A percentile compares a stretch with the other conserved stretches of the same genome.
Conservation (phyloP, 1,284 basidiomycete genomes). For the Moniliophthora roreri region DNA sequence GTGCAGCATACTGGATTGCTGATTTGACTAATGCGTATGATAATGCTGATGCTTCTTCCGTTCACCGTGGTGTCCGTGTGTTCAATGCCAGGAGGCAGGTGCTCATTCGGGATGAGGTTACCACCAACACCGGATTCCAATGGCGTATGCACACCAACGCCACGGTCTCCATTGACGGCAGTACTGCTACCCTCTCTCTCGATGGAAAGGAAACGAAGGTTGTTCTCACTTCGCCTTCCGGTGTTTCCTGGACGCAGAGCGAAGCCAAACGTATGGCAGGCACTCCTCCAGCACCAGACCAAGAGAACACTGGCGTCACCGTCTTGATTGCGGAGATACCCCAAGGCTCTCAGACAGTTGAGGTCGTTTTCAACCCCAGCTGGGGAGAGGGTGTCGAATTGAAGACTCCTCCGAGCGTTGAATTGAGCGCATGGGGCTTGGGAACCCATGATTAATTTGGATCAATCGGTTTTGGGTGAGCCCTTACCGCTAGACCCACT, state of each 20-base stretch:
- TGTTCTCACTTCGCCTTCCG: conserved; percentile 60
- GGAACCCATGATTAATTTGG: conserved; percentile 62
- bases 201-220: conserved; percentile 62
- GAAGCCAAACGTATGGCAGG: conserved; percentile 53
- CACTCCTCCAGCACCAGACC: conserved; percentile 64
- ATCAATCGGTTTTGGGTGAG: too few relatives aligned
- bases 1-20: conserved; percentile 80
- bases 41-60: conserved; percentile 54
- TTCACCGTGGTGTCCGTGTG: conserved; percentile 85
- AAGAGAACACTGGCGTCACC: conserved; percentile 76
- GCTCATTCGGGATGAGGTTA: conserved; percentile 86
- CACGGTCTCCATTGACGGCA: conserved; percentile 54
- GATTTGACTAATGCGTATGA: conserved; percentile 86
- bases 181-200: conserved; percentile 62
- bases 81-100: conserved; percentile 88
- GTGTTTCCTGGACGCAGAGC: conserved; percentile 51
- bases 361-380: conserved; percentile 87
- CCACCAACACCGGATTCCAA: conserved; percentile 56
- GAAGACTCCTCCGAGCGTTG: conserved; percentile 65
- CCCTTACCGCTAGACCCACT: too few relatives aligned
- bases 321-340: conserved; percentile 78
- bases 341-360: conserved; percentile 69
- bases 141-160: conserved; percentile 98
- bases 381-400: conserved; percentile 67
- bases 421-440: conserved; percentile 68